Base-by-base conservation (phyloP, 306 rosid genomes). In the Vigna unguiculata region DNA sequence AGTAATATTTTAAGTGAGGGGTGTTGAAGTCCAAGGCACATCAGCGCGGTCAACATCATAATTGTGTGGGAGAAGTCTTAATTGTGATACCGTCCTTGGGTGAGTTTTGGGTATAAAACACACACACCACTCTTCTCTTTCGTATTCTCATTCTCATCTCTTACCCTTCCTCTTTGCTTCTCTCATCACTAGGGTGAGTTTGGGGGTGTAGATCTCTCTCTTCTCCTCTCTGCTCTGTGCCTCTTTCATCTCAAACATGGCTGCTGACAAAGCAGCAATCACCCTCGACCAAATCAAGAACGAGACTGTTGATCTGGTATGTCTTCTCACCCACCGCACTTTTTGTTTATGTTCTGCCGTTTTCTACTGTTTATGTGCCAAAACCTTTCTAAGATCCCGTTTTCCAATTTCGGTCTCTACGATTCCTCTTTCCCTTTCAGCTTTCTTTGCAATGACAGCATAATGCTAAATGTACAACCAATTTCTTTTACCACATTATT, bases 251-350 rank as follows among this genome's bases (percentile, higher is more conserved):
- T 21, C 3, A 63, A 46, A 8, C 19, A 48, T 91, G 94, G 92
- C 82, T 14, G 32, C 24, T 13, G 87, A 67, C 10, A 85, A 80
- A 24, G 61, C 63, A 49, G 81, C 75, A 4, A 86, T 89, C 67
- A 77, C 61, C 38, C 96, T 94, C 1, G 97, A 93, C 64, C 89
- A 86, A 86, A 90, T 93, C 85, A 91, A 85, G 86, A 93, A 93
- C 66, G 98, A 94, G 81, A 82, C 96, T 4, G 98, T 94, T 84
- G 98, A 94, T 90, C 85, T 94, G 97, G 98, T 94, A 93, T 58
- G 30, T 41, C 2, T 54, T 2, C 34, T 71, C 75, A 19, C 69
- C 4, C 30, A 13, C 36, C 20, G 36, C 46, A 1, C 6, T 7
- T 25, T 22, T 55, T 1, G 43, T 67, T 72, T 75, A 61, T 72